These are phyloP conservation scores for Exidia glandulosa DNA, from an alignment of 768 basidiomycete species.

Conservation along the genomic window DNA sequence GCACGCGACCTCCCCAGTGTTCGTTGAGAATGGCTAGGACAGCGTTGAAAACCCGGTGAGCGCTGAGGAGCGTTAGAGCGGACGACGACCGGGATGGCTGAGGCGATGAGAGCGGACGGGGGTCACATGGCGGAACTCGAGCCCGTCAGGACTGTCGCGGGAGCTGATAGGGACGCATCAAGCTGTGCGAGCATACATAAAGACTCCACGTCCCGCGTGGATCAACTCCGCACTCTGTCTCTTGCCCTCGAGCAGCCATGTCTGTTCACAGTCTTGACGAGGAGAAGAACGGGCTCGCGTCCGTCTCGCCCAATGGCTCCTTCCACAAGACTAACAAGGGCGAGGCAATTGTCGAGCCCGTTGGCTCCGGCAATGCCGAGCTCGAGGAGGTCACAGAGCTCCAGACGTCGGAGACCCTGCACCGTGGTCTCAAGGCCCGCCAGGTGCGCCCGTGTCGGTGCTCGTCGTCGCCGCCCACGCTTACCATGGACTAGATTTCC, in stretches of 20 bases:
- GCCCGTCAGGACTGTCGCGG: not conserved
- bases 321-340: too few relatives aligned
- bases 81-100: not conserved
- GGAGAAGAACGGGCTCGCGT: not conserved
- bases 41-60: too few relatives aligned
- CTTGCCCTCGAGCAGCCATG: not conserved
- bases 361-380: not conserved
- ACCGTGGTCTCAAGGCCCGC: constrained; percentile 40
- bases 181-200: not conserved
- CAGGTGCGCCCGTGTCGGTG: constrained; percentile 15
- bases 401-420: constrained; percentile 22
- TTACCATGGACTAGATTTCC: constrained; percentile 26
- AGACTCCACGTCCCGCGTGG: not conserved
- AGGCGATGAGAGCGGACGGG: not conserved
- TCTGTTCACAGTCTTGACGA: not conserved
- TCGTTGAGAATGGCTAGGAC: too few relatives aligned
- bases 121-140: not conserved
- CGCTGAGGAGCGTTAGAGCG: too few relatives aligned
- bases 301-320: too few relatives aligned
- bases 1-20: too few relatives aligned
- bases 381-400: not conserved
- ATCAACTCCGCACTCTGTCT: not conserved
- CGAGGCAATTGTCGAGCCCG: not conserved
- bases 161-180: not conserved
- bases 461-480: not conserved